Base-by-base conservation (phyloP, 805 yeast genomes). In the Wickerhamomyces strasburgensis region DNA sequence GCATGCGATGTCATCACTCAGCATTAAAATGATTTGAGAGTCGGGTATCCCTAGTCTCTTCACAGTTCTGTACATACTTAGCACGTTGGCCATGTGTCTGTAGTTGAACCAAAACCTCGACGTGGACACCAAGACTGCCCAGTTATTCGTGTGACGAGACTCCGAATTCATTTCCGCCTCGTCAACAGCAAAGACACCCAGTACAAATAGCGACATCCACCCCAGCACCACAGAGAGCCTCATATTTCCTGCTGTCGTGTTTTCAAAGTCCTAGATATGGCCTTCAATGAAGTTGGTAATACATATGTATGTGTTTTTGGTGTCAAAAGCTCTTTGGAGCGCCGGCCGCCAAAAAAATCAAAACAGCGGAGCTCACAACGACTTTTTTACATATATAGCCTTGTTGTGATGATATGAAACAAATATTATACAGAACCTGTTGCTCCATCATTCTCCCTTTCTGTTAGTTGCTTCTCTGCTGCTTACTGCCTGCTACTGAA, bases 21-120 rank as follows among this genome's bases (percentile, higher is more conserved):
- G 65, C 98, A 93, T 93, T 50, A 93, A 67, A 31, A 93, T 89
- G 56, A 93, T 93, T 56, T 93, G 98, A 3, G 96, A 88, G 63
- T 93, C 98, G 0, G 99, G 99, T 18, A 93, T 93, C 2, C 98
- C 99, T 35, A 93, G 64, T 50, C 98, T 70, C 61, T 90, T 93
- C 27, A 93, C 98, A 0, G 98, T 93, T 49, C 98, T 73, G 65
- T 93, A 93, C 75, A 93, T 80, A 56, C 95, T 83, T 48, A 93
- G 67, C 21, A 84, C 95, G 61, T 93, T 93, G 27, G 98, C 98
- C 87, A 90, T 86, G 60, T 93, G 99, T 57, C 98, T 72, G 57
- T 93, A 93, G 61, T 93, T 93, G 71, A 93, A 93, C 99, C 99
- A 93, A 64, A 93, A 93, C 42, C 98, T 68, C 10, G 97, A 88